Evolutionary conservation across 176 grass and related monocot genomes (phyloP), one percentile per base, ranked within the genome.

Genomic region (Secale cereale): DNA sequence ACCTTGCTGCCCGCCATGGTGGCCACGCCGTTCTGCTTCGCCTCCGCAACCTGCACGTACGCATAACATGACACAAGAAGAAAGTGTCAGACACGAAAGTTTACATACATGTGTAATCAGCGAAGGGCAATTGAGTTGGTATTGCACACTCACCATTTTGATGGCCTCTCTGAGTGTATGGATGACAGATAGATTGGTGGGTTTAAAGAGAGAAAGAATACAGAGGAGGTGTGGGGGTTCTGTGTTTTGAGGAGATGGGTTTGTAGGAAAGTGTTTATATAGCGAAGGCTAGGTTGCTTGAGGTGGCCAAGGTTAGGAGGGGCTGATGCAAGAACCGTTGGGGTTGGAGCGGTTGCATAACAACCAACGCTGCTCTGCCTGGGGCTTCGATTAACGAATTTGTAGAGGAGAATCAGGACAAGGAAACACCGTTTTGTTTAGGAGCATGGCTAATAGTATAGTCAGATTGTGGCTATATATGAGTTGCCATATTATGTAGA

Each of bases 21-120:
- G 8, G 2, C 67, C 19, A 3, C 57, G 17, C 68, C 75, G 60
- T 86, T 83, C 41, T 90, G 87, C 54, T 78, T 95, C 5, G 45
- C 25, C 86, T 86, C 93, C 8, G 78, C 93, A 85, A 79, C 87
- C 86, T 95, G 67, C 79, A 31, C 20, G 15, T 52, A 32, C 28
- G 26, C 33, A 23, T 2, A 35, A 71, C 6, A 9, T 36, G 73
- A 22, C 48, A 17, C 73, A 76, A 31, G 27, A 31, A 75, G 43
- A 2, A 76, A 54, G 52, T 76, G 27, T 52, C 22, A 69, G 15
- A 3, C 14, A 60, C 76, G 25, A 22, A 19, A 52, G 16, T 19
- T 52, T 52, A 52, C 48, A 52, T 52, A 6, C 48, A 52, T 52
- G 1, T 78, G 5, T 54, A 8, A 77, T 70, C 15, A 78, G 10